phyloP scores from a whole-genome alignment of 2,329 filamentous ascomycete species.

The Purpureocillium lavendulum region DNA sequence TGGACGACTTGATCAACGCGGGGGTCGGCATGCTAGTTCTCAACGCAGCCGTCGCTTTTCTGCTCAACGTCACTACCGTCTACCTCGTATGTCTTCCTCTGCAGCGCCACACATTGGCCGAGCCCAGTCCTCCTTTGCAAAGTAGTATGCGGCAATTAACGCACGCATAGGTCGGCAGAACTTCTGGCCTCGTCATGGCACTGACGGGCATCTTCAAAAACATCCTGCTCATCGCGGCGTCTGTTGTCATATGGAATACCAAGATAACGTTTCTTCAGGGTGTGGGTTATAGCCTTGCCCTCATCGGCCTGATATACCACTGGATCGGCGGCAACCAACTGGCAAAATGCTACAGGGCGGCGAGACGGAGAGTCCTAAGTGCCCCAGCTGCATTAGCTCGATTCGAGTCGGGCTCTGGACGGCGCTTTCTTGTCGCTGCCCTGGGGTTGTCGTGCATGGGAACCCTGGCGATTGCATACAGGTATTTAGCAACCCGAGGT shows the following conservation, averaged over 20 bases:
- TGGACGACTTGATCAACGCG: conserved; percentile 55
- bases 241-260: conserved; percentile 70
- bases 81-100: conserved; percentile 58
- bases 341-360: conserved; percentile 3
- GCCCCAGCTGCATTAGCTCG: too few relatives aligned
- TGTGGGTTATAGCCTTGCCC: conserved; percentile 67
- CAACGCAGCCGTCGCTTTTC: conserved; percentile 71
- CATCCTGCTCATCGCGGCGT: conserved; percentile 68
- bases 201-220: conserved; percentile 80
- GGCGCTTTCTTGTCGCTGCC: too few relatives aligned
- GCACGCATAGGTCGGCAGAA: conserved; percentile 64
- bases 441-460: too few relatives aligned
- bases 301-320: conserved; percentile 39
- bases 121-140: not conserved
- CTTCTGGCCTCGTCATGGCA: conserved; percentile 74
- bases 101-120: conserved; percentile 2
- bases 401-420: too few relatives aligned
- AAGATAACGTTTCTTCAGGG: conserved; percentile 61
- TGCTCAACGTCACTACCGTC: conserved; percentile 76
- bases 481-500: too few relatives aligned
- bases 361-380: not conserved
- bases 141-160: too few relatives aligned
- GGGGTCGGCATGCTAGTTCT: conserved; percentile 57
- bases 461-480: too few relatives aligned
- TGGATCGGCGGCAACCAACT: conserved; percentile 28